Conservation (phyloP, 1,284 basidiomycete genomes). For the Melampsora americana region DNA sequence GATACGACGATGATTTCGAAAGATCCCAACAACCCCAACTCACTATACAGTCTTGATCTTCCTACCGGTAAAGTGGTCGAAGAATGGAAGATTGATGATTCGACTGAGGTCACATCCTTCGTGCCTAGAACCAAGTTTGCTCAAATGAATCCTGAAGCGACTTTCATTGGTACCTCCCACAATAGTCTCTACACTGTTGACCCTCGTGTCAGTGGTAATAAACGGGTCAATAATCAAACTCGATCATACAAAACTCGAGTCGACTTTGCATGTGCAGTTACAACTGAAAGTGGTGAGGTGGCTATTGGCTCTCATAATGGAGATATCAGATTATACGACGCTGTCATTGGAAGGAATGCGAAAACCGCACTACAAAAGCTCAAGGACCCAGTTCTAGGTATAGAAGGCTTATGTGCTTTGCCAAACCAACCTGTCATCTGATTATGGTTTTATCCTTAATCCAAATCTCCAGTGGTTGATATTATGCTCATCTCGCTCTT, state of each 20-base stretch:
- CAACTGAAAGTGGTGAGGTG: conserved; percentile 79
- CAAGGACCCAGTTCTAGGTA: conserved; percentile 88
- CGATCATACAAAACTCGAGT: conserved; percentile 96
- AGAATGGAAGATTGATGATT: conserved; percentile 94
- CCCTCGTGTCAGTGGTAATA: conserved; percentile 80
- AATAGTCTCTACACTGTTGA: conserved; percentile 97
- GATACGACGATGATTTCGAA: conserved; percentile 92
- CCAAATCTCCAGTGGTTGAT: no score
- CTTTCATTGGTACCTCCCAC: conserved; percentile 65
- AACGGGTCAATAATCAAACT: conserved; percentile 90
- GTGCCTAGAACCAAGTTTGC: conserved; percentile 92
- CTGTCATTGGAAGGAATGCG: conserved; percentile 88
- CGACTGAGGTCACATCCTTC: conserved; percentile 79
- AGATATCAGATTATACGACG: conserved; percentile 90
- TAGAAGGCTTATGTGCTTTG: no score
- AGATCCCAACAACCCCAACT: conserved; percentile 77
- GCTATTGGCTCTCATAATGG: conserved; percentile 95
- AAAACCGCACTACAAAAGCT: conserved; percentile 92
- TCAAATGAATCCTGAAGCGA: conserved; percentile 55
- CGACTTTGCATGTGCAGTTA: conserved; percentile 88
- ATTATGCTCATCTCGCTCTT: no score
- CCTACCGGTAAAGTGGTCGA: conserved; percentile 96
- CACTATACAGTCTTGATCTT: conserved; percentile 87
- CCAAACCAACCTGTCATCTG: no score
- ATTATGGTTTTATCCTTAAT: no score